Evolutionary conservation across 2,329 filamentous ascomycete species (phyloP), one percentile per base, ranked within the genome.

Genomic region (Zymoseptoria tritici): DNA sequence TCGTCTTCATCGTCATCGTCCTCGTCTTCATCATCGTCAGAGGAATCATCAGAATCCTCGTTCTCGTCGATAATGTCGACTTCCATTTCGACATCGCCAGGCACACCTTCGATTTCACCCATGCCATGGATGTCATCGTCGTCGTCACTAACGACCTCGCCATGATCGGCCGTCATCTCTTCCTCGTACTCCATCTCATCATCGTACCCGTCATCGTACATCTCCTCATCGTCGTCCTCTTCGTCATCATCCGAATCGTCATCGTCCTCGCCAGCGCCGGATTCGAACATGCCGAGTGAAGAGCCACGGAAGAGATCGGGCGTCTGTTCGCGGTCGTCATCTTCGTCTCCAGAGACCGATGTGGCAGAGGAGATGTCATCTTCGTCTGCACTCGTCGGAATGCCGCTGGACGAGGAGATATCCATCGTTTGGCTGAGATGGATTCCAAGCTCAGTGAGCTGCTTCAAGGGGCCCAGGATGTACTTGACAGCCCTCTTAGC

Each of bases 271-370:
- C 91, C 88, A 60, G 88, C 85, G 55, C 87, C 85, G 65, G 89
- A 87, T 73, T 97, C 94, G 57, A 97, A 86, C 86, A 97, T 95
- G 55, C 94, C 93, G 21, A 99, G 80, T 1, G 95, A 91, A 1
- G 94, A 97, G 74, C 97, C 96, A 57, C 95, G 89, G 78, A 97
- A 97, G 20, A 99, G 82, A 76, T 99, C 94, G 29, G 95, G 94
- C 4, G 95, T 99, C 73, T 97, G 94, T 74, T 96, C 91, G 52
- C 91, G 87, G 58, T 73, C 71, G 22, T 68, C 69, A 24, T 69
- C 68, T 59, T 78, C 77, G 42, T 91, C 79, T 64, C 96, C 92
- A 9, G 93, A 97, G 22, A 96, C 84, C 0, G 93, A 96, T 4
- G 91, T 95, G 2, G 89, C 85, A 9, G 90, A 94, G 1, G 87